These are phyloP conservation scores for Pugionium cornutum DNA, from an alignment of 345 rosid species.

Conservation along the genomic window DNA sequence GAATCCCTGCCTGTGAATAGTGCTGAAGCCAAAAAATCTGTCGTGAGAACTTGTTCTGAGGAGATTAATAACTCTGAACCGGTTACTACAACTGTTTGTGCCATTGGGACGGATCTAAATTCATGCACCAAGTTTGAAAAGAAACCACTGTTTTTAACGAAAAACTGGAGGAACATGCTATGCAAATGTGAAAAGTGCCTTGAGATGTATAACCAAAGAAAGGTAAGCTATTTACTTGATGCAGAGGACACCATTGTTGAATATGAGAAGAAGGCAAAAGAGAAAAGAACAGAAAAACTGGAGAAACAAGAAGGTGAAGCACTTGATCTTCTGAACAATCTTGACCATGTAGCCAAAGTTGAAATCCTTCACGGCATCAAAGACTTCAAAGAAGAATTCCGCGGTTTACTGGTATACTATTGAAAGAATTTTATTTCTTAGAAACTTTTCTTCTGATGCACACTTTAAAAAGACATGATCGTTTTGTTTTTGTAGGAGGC, in stretches of 20 bases:
- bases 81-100: slow-evolving; percentile 40
- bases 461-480: background rate
- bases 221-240: slow-evolving; percentile 64
- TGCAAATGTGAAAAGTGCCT: slow-evolving; percentile 79
- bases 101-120: slow-evolving; percentile 42
- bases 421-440: slow-evolving; percentile 3
- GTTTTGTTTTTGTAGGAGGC: slow-evolving; percentile 54
- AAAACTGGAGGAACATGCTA: slow-evolving; percentile 79
- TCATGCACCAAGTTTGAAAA: slow-evolving; percentile 40
- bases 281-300: slow-evolving; percentile 84
- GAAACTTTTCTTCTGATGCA: slow-evolving; percentile 30
- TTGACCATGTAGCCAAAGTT: slow-evolving; percentile 87
- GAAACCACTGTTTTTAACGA: slow-evolving; percentile 73
- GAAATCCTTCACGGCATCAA: slow-evolving; percentile 84
- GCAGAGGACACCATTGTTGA: slow-evolving; percentile 84
- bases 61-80: slow-evolving; percentile 34
- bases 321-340: slow-evolving; percentile 58
- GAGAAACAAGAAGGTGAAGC: slow-evolving; percentile 79
- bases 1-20: slow-evolving; percentile 48
- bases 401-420: slow-evolving; percentile 62
- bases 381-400: slow-evolving; percentile 74
- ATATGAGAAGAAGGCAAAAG: slow-evolving; percentile 82
- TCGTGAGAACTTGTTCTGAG: slow-evolving; percentile 52
- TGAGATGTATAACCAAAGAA: slow-evolving; percentile 60
- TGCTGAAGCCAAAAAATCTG: slow-evolving; percentile 32